Evolutionary conservation across 2,329 filamentous ascomycete species (phyloP).

Genomic region (Niveomyces coronatus): DNA sequence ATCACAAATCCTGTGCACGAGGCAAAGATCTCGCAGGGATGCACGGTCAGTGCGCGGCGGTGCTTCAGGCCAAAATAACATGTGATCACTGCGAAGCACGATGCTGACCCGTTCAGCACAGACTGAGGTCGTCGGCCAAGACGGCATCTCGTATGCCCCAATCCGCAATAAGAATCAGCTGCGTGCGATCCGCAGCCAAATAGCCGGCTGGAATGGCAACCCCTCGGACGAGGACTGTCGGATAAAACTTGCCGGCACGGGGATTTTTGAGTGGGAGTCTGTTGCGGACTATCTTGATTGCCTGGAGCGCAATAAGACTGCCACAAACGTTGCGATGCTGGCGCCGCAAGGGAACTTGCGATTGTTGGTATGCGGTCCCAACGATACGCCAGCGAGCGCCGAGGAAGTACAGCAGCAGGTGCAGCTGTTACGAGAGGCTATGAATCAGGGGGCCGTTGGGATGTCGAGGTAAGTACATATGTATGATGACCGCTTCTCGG

Average conservation of each 20-base stretch:
- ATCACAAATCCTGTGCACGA: slow-evolving; percentile 15
- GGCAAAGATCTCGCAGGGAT: slow-evolving; percentile 17
- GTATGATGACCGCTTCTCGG: no score
- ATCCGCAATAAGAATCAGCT: slow-evolving; percentile 13
- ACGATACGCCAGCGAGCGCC: slow-evolving; percentile 13
- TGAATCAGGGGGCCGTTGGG: slow-evolving; percentile 15
- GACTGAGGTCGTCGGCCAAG: slow-evolving; percentile 17
- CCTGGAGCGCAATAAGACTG: slow-evolving; percentile 14
- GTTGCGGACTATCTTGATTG: slow-evolving; percentile 16
- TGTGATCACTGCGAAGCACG: background rate
- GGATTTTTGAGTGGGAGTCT: slow-evolving; percentile 16
- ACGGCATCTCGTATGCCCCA: slow-evolving; percentile 16
- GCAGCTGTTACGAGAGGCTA: slow-evolving; percentile 13
- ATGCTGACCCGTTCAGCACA: background rate
- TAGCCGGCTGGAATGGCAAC: slow-evolving; percentile 18
- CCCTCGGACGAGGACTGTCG: slow-evolving; percentile 15
- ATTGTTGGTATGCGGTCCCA: slow-evolving; percentile 15
- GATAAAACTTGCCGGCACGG: slow-evolving; percentile 10
- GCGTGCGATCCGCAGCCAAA: slow-evolving; percentile 15
- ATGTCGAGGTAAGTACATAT: slow-evolving; percentile 17
- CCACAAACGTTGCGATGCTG: slow-evolving; percentile 17
- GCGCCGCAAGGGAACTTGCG: slow-evolving; percentile 17
- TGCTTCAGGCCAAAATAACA: background rate
- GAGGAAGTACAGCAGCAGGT: slow-evolving; percentile 15
- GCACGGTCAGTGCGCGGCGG: slow-evolving; percentile 13